phyloP scores from a whole-genome alignment of 768 basidiomycete species.

The Calvatia gigantea region DNA sequence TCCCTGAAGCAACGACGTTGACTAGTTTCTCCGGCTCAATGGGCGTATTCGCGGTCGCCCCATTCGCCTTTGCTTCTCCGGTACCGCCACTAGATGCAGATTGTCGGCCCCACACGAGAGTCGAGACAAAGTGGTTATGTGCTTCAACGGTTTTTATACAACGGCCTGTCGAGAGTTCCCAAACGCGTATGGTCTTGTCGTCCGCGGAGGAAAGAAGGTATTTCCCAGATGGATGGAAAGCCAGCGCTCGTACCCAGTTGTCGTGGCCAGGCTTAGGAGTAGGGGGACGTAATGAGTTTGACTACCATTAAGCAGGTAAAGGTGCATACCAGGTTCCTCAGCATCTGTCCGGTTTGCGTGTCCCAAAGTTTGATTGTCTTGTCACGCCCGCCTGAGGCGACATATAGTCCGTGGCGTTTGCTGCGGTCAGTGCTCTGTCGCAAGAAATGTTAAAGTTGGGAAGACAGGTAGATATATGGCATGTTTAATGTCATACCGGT shows the following conservation, averaged over 20 bases:
- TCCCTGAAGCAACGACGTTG: constrained; percentile 67
- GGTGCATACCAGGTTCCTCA: constrained; percentile 64
- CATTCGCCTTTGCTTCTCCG: constrained; percentile 29
- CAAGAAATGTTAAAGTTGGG: neutral
- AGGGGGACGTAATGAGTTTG: neutral
- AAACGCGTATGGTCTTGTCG: constrained; percentile 87
- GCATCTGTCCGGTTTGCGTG: constrained; percentile 72
- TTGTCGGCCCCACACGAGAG: constrained; percentile 77
- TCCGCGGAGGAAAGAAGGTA: constrained; percentile 89
- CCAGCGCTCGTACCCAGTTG: constrained; percentile 86
- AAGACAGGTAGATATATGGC: constrained; percentile 10
- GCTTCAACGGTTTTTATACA: constrained; percentile 87
- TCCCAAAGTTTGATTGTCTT: constrained; percentile 95
- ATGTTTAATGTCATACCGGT: constrained; percentile 40
- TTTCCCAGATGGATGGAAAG: constrained; percentile 90
- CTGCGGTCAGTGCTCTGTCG: constrained; percentile 46
- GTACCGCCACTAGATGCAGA: constrained; percentile 33
- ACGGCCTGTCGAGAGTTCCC: constrained; percentile 84
- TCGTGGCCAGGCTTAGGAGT: constrained; percentile 63
- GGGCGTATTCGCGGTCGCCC: constrained; percentile 27
- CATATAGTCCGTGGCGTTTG: constrained; percentile 54
- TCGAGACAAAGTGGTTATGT: constrained; percentile 80
- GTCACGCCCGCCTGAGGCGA: constrained; percentile 85
- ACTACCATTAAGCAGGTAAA: neutral
- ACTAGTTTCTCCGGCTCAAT: constrained; percentile 55